Percentiles rank a stretch among this genome's conserved stretches.
Evolutionary conservation across 306 rosid species (phyloP).

Genomic region (Notholithocarpus densiflorus): DNA sequence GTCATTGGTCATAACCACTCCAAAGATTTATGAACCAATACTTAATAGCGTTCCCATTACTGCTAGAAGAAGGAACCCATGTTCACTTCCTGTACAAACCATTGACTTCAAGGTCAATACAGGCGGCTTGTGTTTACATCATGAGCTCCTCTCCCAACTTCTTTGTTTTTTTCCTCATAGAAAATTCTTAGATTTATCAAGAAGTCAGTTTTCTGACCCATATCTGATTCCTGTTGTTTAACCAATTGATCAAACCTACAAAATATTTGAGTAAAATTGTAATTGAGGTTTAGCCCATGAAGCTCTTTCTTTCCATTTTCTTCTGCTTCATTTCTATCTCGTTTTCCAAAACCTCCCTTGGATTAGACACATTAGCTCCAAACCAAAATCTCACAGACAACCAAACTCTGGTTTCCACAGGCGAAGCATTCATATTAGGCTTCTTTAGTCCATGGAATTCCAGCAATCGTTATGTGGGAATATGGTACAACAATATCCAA

Average conservation of each 20-base stretch:
- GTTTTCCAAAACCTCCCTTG: background rate
- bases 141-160: no score
- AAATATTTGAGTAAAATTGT: background rate
- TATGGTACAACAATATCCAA: constrained; percentile 15
- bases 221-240: background rate
- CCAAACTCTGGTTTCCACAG: constrained; percentile 19
- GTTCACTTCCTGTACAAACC: background rate
- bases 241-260: background rate
- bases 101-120: background rate
- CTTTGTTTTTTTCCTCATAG: background rate
- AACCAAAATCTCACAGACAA: constrained; percentile 12
- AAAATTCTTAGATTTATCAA: background rate
- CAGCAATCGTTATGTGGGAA: constrained; percentile 17
- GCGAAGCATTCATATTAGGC: constrained; percentile 14
- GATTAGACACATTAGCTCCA: constrained; percentile 10
- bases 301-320: background rate
- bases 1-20: background rate
- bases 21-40: background rate
- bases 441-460: constrained; percentile 21
- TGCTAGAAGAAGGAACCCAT: background rate
- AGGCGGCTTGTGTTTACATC: background rate
- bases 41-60: background rate
- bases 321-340: background rate
- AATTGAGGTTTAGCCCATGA: background rate
- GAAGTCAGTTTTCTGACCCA: background rate